Base-by-base conservation (phyloP, 2,329 filamentous ascomycete genomes). In the Lecanoromycetidae sp. region DNA sequence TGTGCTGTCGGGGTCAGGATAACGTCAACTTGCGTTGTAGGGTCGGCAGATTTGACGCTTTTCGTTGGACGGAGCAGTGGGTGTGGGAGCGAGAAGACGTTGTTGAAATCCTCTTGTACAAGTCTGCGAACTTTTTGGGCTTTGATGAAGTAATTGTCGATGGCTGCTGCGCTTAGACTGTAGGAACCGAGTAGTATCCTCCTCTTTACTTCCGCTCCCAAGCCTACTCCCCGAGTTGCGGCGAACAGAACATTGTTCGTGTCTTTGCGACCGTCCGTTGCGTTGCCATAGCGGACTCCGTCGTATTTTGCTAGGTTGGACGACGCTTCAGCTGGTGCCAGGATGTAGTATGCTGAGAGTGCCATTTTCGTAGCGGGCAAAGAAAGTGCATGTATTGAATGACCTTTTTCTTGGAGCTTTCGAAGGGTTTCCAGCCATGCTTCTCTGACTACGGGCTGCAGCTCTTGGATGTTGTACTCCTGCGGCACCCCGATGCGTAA, bases 281-380 rank as follows among this genome's bases (percentile, higher is more conserved):
- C 74, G 17, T 70, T 71, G 1, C 91, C 91, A 64, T 94, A 98
- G 9, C 91, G 82, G n/a, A 96, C 79, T 17, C 91, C 91, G 58
- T 98, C 93, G 63, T 95, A 98, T 62, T 94, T 95, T 48, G 91
- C 86, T 2, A 98, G 76, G 58, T 98, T 98, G 13, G 90, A 96
- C 1, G 87, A 87, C 3, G 91, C 91, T 66, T 98, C 91, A 13
- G 91, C 90, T 0, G 91, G 87, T 0, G 91, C 93, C 47, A 98
- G 79, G 48, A 98, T 77, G 63, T 98, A 98, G 69, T 98, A 98
- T 27, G 91, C 84, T 17, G 87, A 85, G 0, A 98, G 76, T 0
- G 91, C 90, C 55, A 85, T 80, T 52, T 79, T 82, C 1, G 90
- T 98, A 0, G 81, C 78, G 0, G 90, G 88, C 4, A 98, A 72